Conservation (phyloP, 306 rosid genomes). For the Rosa multiflora region DNA sequence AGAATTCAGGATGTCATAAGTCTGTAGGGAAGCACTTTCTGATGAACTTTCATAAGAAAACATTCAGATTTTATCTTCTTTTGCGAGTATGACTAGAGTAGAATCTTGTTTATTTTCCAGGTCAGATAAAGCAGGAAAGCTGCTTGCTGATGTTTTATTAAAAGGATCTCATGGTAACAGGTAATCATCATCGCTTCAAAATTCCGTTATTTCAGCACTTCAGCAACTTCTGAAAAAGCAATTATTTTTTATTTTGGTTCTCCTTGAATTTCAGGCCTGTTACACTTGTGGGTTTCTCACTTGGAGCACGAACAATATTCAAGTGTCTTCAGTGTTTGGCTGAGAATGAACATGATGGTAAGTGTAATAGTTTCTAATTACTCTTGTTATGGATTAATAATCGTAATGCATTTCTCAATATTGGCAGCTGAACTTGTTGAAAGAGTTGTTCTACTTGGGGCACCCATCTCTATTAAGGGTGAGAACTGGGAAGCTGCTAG, state of each 20-base stretch:
- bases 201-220: background rate
- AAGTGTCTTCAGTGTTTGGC: constrained; percentile 51
- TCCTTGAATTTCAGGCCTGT: constrained; percentile 45
- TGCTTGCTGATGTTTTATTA: constrained; percentile 48
- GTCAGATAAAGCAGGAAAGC: constrained; percentile 55
- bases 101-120: constrained; percentile 27
- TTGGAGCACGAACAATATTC: constrained; percentile 49
- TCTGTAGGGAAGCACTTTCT: background rate
- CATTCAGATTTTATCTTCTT: background rate
- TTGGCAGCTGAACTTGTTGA: constrained; percentile 46
- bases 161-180: constrained; percentile 57
- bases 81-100: background rate
- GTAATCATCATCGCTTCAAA: constrained; percentile 12
- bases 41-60: background rate
- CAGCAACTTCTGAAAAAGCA: background rate
- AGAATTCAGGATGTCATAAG: background rate
- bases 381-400: constrained; percentile 11
- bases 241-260: background rate
- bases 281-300: constrained; percentile 54
- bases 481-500: constrained; percentile 53
- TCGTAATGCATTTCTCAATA: constrained; percentile 8
- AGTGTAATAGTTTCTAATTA: background rate
- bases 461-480: constrained; percentile 50
- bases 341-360: constrained; percentile 39
- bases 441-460: constrained; percentile 54